Base-by-base conservation (phyloP, 371 early-diverging fungal genomes). In the Basidiobolus meristosporus region DNA sequence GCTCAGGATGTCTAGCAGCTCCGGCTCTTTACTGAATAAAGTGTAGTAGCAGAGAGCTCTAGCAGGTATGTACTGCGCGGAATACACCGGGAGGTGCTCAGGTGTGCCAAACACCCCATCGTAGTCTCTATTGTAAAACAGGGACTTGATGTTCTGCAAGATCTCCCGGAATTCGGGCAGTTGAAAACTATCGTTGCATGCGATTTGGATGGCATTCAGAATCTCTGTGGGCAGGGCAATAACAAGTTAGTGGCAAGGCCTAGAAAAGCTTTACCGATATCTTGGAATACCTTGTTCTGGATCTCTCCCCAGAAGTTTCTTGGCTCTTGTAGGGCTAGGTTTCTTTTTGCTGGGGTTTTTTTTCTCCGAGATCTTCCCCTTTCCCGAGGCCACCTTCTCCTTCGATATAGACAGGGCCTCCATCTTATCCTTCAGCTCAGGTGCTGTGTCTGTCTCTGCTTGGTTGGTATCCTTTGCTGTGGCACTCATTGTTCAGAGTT, bases 1-100 rank as follows among this genome's bases (percentile, higher is more conserved):
- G 1, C 51, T 47, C 23, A 80, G 47, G 0, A 76, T 51, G 19
- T 49, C 53, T 28, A 62, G 43, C 18, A 85, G 41, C 29, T 67
- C 60, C 1, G 69, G 60, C 23, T 64, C 56, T 32, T 53, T 50
- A 38, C 52, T 44, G 43, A 89, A 80, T 15, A 88, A 54, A 42
- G 76, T 66, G 45, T 68, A 77, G 53, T 88, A 91, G 52, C 87
- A 84, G 15, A 91, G 50, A 1, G 89, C 78, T 16, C 92, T 70
- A 9, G 82, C 77, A 1, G 89, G 84, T 7, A 79, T 71, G 52
- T 91, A 91, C 9, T 77, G 77, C 1, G 87, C 82, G 19, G 78
- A 71, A 51, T 91, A 91, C 0, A 82, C 81, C 12, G 76, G 71
- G 6, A 88, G 53, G 39, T 80, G 71, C 19, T 47, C 47, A 0